phyloP scores from a whole-genome alignment of 2,329 filamentous ascomycete genomes.

The Diplodia mutila region DNA sequence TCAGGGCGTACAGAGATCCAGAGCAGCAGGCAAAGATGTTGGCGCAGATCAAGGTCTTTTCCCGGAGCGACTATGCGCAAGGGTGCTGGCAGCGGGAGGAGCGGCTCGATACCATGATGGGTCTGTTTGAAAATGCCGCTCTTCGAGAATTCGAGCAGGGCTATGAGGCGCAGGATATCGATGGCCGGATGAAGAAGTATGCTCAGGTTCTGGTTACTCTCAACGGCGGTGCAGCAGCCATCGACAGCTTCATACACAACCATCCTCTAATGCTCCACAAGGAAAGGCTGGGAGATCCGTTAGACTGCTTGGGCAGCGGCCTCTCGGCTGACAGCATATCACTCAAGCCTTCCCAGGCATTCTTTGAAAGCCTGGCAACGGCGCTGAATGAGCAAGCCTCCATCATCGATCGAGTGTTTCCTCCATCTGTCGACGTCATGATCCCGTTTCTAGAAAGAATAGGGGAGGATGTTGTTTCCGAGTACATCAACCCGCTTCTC shows the following conservation, averaged over 20 bases:
- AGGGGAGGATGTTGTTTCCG: conserved; percentile 78
- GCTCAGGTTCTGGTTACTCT: conserved; percentile 81
- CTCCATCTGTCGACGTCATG: conserved; percentile 70
- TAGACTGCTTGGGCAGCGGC: conserved; percentile 77
- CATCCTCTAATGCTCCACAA: conserved; percentile 80
- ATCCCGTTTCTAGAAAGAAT: conserved; percentile 80
- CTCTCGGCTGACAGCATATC: conserved; percentile 57
- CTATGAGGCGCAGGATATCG: conserved; percentile 84
- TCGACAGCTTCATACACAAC: conserved; percentile 87
- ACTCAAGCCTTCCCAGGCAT: conserved; percentile 77
- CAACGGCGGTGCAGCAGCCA: conserved; percentile 76
- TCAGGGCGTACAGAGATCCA: conserved; percentile 83
- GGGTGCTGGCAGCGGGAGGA: conserved; percentile 74
- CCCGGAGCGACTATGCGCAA: conserved; percentile 76
- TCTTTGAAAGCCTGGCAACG: conserved; percentile 74
- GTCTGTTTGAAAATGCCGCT: conserved; percentile 88
- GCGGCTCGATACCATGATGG: conserved; percentile 73
- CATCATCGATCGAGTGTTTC: conserved; percentile 82
- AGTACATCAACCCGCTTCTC: conserved; percentile 83
- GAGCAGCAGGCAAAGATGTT: conserved; percentile 91
- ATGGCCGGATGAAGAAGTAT: conserved; percentile 86
- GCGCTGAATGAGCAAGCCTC: conserved; percentile 82
- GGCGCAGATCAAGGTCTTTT: conserved; percentile 76
- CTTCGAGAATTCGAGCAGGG: conserved; percentile 91
- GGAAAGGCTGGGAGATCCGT: conserved; percentile 70